These are phyloP conservation scores for Yarrowia sp. DNA, from an alignment of 805 yeast genomes.

Conservation along the genomic window DNA sequence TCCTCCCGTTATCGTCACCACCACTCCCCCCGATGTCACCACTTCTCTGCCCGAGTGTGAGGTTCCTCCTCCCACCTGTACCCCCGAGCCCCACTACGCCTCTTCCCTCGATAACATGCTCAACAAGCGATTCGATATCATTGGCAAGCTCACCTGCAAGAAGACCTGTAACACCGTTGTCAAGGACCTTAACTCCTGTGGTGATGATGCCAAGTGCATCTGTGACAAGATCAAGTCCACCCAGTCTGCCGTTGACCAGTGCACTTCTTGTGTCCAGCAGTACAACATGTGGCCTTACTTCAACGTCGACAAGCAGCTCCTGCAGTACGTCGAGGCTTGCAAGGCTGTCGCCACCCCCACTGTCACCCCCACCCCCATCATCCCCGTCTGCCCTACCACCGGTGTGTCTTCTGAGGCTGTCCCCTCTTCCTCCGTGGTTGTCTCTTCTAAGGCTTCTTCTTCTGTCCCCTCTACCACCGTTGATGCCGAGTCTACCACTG, in stretches of 20 bases:
- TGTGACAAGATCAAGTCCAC: slow-evolving; percentile 23
- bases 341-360: slow-evolving; percentile 63
- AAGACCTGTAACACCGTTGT: slow-evolving; percentile 32
- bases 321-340: slow-evolving; percentile 35
- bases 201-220: slow-evolving; percentile 31
- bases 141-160: slow-evolving; percentile 37
- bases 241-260: slow-evolving; percentile 36
- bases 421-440: slow-evolving; percentile 82
- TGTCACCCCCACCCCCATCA: slow-evolving; percentile 81
- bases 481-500: slow-evolving; percentile 1
- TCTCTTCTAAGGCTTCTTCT: slow-evolving; percentile 62
- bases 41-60: slow-evolving; percentile 37
- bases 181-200: slow-evolving; percentile 5
- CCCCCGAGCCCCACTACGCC: slow-evolving; percentile 34
- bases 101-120: slow-evolving; percentile 32
- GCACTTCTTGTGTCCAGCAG: slow-evolving; percentile 33
- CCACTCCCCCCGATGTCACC: slow-evolving; percentile 33
- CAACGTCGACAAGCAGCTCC: slow-evolving; percentile 28
- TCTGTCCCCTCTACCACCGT: slow-evolving; percentile 64
- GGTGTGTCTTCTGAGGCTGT: slow-evolving; percentile 73
- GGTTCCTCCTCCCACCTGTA: slow-evolving; percentile 38
- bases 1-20: slow-evolving; percentile 35
- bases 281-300: slow-evolving; percentile 36
- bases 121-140: slow-evolving; percentile 25
- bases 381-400: slow-evolving; percentile 64